These are phyloP conservation scores for Suillus sp. DNA, from an alignment of 768 basidiomycete genomes.

Conservation along the genomic window DNA sequence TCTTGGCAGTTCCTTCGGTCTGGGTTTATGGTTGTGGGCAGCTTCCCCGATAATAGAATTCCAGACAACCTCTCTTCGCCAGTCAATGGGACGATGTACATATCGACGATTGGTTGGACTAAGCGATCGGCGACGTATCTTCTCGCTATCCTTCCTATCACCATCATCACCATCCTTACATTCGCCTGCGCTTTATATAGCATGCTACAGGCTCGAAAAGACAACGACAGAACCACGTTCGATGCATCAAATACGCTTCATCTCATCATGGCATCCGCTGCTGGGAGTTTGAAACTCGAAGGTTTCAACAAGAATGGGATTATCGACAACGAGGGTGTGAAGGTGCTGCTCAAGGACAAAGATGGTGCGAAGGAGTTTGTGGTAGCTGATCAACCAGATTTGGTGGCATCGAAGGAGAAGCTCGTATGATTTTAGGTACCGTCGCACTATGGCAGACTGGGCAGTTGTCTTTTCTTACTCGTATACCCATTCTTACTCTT, in stretches of 20 bases:
- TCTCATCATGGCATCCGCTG: not conserved
- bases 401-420: too few relatives aligned
- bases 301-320: not conserved
- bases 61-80: conserved; percentile 2
- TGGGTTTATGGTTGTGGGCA: conserved; percentile 6
- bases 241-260: not conserved
- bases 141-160: conserved; percentile 6
- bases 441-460: too few relatives aligned
- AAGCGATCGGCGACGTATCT: conserved; percentile 2
- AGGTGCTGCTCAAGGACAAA: too few relatives aligned
- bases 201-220: not conserved
- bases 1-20: conserved; percentile 12
- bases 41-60: conserved; percentile 1
- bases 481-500: too few relatives aligned
- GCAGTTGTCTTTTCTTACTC: too few relatives aligned
- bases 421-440: too few relatives aligned
- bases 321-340: too few relatives aligned
- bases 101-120: conserved; percentile 12
- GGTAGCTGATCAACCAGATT: too few relatives aligned
- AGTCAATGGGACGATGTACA: not conserved
- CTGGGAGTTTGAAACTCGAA: not conserved
- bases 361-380: too few relatives aligned
- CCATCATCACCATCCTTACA: conserved; percentile 3
- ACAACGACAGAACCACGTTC: not conserved
- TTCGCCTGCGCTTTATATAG: conserved; percentile 3